phyloP scores from a whole-genome alignment of 495 filamentous ascomycete genomes.

The Cercophora scortea region DNA sequence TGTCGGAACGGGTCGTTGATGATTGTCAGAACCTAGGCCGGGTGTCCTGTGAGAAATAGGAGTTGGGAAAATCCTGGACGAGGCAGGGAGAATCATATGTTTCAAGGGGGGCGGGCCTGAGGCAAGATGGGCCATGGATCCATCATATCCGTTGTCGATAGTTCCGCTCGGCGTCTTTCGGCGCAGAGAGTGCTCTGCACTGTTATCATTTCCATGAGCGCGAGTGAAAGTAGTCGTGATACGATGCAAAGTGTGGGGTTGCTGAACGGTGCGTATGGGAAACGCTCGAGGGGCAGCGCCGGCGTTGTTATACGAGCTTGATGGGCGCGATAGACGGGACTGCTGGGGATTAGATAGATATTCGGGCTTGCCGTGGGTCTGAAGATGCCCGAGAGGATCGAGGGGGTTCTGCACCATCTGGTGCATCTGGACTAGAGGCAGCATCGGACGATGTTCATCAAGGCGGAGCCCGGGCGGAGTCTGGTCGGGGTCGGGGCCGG shows the following conservation, averaged over 20 bases:
- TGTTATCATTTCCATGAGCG: slow-evolving; percentile 28
- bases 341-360: slow-evolving; percentile 22
- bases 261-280: slow-evolving; percentile 33
- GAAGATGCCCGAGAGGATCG: slow-evolving; percentile 24
- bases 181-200: slow-evolving; percentile 69
- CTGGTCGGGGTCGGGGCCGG: not conserved
- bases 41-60: slow-evolving; percentile 14
- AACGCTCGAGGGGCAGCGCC: slow-evolving; percentile 26
- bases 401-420: slow-evolving; percentile 38
- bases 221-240: slow-evolving; percentile 23
- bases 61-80: slow-evolving; percentile 32
- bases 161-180: slow-evolving; percentile 94
- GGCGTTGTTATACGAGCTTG: slow-evolving; percentile 8
- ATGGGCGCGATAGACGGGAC: slow-evolving; percentile 7
- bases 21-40: not conserved
- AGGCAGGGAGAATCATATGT: slow-evolving; percentile 69
- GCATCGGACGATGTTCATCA: slow-evolving; percentile 25
- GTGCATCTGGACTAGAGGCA: slow-evolving; percentile 40
- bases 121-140: slow-evolving; percentile 65
- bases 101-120: slow-evolving; percentile 74
- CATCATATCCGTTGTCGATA: slow-evolving; percentile 89
- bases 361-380: slow-evolving; percentile 22
- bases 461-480: not conserved
- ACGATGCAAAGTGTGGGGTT: slow-evolving; percentile 20
- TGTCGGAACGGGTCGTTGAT: slow-evolving; percentile 8